These are phyloP conservation scores for Dipteronia dyeriana DNA, from an alignment of 345 rosid species.

Conservation along the genomic window DNA sequence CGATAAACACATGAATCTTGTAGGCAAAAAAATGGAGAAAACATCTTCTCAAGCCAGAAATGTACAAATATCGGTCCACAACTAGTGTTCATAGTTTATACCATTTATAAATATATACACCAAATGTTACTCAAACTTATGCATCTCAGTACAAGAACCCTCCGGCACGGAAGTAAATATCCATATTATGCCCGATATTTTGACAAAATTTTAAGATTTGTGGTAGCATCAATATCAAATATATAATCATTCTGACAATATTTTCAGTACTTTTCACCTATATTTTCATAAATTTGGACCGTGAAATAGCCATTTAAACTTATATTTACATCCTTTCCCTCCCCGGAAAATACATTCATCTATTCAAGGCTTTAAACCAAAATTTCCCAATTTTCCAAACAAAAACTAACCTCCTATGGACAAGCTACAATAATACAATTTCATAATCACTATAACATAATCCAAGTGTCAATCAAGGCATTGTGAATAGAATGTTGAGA, in stretches of 20 bases:
- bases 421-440: background rate
- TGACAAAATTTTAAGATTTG: background rate
- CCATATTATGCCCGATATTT: background rate
- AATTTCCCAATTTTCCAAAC: background rate
- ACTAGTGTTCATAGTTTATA: too few species aligned
- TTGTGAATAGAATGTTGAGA: too few species aligned
- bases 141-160: background rate
- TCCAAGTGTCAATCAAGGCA: background rate
- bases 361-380: background rate
- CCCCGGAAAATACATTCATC: background rate
- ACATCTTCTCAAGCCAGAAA: conserved; percentile 2
- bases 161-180: background rate
- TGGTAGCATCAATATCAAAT: background rate
- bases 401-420: background rate
- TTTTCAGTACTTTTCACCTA: background rate
- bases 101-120: background rate
- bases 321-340: background rate
- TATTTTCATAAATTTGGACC: background rate
- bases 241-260: background rate
- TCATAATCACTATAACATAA: background rate
- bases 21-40: background rate
- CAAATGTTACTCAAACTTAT: background rate
- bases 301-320: background rate
- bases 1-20: background rate
- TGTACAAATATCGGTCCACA: background rate